These are phyloP conservation scores for Phytopythium ostracodes DNA, from an alignment of 352 stramenopile species.

Conservation along the genomic window DNA sequence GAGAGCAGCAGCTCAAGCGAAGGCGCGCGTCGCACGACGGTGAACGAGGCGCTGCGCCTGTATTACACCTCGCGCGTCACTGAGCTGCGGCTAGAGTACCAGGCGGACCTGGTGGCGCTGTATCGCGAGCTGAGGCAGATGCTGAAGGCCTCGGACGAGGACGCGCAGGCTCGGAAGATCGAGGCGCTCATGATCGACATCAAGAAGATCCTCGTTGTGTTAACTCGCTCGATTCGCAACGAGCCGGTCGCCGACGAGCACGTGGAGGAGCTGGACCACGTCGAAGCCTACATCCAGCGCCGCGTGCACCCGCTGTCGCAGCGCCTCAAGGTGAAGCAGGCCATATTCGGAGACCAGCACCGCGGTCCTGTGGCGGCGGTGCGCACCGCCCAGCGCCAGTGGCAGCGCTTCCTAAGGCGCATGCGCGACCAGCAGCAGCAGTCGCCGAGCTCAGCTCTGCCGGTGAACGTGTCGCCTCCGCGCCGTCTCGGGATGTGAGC, in stretches of 20 bases:
- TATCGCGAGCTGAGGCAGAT: constrained; percentile 5
- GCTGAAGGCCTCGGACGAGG: neutral
- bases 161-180: neutral
- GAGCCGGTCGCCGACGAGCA: neutral
- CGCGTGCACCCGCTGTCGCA: constrained; percentile 5
- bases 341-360: constrained; percentile 8
- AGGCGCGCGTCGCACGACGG: neutral
- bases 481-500: neutral
- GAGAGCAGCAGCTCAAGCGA: neutral
- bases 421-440: constrained; percentile 10
- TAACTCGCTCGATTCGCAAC: neutral
- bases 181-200: constrained; percentile 5
- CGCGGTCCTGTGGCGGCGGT: neutral
- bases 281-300: constrained; percentile 4
- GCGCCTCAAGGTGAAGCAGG: constrained; percentile 9
- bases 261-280: constrained; percentile 5
- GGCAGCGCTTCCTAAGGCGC: constrained; percentile 4
- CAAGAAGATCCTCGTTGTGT: constrained; percentile 9
- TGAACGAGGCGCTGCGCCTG: constrained; percentile 5
- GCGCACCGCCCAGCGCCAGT: constrained; percentile 8
- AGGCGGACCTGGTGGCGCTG: constrained; percentile 3
- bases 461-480: constrained; percentile 1
- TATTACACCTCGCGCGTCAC: constrained; percentile 1
- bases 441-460: constrained; percentile 1
- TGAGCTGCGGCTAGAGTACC: neutral